These are phyloP conservation scores for Aegilops bicornis DNA, from an alignment of 176 grass and related monocot genomes.

Conservation along the genomic window DNA sequence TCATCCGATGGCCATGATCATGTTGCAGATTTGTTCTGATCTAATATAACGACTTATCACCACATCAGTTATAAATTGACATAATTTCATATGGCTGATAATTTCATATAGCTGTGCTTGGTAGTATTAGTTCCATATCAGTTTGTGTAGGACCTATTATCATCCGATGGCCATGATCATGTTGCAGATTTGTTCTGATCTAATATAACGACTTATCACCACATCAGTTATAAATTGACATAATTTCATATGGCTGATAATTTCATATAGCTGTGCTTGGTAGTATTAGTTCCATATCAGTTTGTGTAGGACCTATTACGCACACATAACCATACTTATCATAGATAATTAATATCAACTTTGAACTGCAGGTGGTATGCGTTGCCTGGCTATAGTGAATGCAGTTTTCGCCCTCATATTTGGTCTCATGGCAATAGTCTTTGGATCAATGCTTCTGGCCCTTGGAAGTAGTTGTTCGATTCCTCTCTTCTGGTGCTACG, in stretches of 20 bases:
- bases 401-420: conserved; percentile 67
- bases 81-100: conserved; percentile 3
- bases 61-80: neutral
- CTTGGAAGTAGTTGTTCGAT: conserved; percentile 80
- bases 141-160: neutral
- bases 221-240: neutral
- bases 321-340: neutral
- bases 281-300: neutral
- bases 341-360: conserved; percentile 10
- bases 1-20: neutral
- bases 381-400: conserved; percentile 83
- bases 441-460: conserved; percentile 79
- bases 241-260: conserved; percentile 2
- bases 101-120: neutral
- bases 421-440: conserved; percentile 82
- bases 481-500: conserved; percentile 95
- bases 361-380: conserved; percentile 77
- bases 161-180: neutral
- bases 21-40: neutral
- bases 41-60: neutral
- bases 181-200: neutral
- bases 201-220: neutral
- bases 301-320: neutral
- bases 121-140: neutral
- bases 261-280: neutral